Evolutionary conservation across 2,329 filamentous ascomycete species (phyloP).

Genomic region (Parastagonospora nodorum): DNA sequence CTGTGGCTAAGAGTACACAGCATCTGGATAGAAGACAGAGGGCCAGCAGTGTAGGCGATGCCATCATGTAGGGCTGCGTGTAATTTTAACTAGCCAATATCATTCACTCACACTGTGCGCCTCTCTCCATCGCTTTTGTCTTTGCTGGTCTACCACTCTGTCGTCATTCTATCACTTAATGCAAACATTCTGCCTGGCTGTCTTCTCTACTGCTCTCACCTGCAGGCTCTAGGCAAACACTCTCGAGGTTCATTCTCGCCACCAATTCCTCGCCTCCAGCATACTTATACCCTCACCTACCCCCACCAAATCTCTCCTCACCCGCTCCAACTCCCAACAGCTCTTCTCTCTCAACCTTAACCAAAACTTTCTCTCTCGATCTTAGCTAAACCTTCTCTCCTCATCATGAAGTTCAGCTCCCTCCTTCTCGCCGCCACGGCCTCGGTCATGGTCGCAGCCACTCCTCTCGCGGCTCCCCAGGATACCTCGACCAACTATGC

Average conservation of each 20-base stretch:
- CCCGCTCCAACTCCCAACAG: neutral
- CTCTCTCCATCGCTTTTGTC: neutral
- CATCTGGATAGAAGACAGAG: conserved; percentile 22
- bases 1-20: conserved; percentile 6
- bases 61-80: neutral
- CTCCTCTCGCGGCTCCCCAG: neutral
- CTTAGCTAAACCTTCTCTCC: neutral
- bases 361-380: neutral
- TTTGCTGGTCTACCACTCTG: no score
- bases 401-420: neutral
- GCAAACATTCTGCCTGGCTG: no score
- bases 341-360: neutral
- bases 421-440: neutral
- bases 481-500: neutral
- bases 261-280: no score
- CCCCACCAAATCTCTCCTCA: neutral
- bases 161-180: no score
- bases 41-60: conserved; percentile 38
- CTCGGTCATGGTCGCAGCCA: neutral
- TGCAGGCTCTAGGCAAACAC: neutral
- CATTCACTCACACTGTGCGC: neutral
- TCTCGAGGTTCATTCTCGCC: no score
- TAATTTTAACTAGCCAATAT: neutral
- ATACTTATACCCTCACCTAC: neutral
- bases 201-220: neutral